Conservation (phyloP, 306 rosid species). For the Corylus avellana region DNA sequence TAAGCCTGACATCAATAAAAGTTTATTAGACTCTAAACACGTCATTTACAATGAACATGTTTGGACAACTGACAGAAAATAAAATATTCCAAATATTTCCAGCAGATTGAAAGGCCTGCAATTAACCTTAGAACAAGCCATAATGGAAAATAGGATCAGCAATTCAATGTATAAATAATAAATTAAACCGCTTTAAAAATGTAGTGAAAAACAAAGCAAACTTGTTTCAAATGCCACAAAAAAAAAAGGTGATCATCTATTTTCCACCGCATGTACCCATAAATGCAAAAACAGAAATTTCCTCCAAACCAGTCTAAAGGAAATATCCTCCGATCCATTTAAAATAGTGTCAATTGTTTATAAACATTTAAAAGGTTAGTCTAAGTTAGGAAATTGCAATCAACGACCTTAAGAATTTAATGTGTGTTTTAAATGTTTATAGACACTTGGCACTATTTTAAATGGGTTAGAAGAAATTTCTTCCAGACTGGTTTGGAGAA, state of each 20-base stretch:
- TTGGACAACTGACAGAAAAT: not conserved
- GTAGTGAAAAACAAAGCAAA: not conserved
- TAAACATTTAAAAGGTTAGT: too few species aligned
- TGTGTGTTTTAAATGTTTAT: too few species aligned
- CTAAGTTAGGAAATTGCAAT: too few species aligned
- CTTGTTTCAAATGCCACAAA: not conserved
- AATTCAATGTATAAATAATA: not conserved
- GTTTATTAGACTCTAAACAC: constrained; percentile 10
- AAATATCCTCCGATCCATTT: too few species aligned
- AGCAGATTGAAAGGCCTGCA: constrained; percentile 3
- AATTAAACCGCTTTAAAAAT: constrained; percentile 1
- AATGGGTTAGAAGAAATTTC: too few species aligned
- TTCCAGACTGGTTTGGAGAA: too few species aligned
- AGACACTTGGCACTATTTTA: too few species aligned
- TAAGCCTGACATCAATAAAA: constrained; percentile 57
- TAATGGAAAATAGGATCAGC: constrained; percentile 1
- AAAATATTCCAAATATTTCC: constrained; percentile 6
- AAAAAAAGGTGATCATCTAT: not conserved
- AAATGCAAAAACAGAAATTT: not conserved
- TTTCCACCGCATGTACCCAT: constrained; percentile 2
- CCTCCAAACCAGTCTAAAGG: too few species aligned
- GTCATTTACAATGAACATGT: constrained; percentile 3
- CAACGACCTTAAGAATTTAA: too few species aligned
- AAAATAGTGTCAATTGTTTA: too few species aligned
- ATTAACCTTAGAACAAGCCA: constrained; percentile 24